These are phyloP conservation scores for Penicillium sp. DNA, from an alignment of 2,329 filamentous ascomycete genomes.

Conservation along the genomic window DNA sequence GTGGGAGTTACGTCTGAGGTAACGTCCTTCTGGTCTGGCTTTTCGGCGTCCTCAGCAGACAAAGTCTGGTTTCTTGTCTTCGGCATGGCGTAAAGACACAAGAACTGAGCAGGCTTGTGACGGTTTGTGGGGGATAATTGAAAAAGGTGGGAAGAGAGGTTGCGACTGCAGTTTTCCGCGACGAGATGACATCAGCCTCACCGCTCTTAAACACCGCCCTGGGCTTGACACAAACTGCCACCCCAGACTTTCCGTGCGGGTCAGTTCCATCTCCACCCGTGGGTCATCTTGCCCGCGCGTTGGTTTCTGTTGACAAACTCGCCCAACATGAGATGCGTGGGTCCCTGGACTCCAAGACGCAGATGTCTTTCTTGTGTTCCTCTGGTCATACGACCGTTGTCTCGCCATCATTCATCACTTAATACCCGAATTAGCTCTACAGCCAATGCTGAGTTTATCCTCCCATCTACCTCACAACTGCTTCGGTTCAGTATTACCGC, in stretches of 20 bases:
- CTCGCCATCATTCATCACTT: background rate
- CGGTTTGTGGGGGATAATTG: background rate
- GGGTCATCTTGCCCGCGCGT: constrained; percentile 12
- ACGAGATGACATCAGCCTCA: constrained; percentile 15
- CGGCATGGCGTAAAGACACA: constrained; percentile 14
- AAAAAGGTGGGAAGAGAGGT: background rate
- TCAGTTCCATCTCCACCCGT: constrained; percentile 27
- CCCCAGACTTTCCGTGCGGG: constrained; percentile 17
- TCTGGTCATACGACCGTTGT: background rate
- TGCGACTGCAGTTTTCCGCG: constrained; percentile 12
- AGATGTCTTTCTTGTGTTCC: constrained; percentile 2
- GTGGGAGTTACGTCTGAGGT: constrained; percentile 7
- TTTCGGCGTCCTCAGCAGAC: constrained; percentile 10
- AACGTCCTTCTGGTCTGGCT: constrained; percentile 11
- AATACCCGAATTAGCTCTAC: background rate
- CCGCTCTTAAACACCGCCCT: constrained; percentile 18
- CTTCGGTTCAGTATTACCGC: background rate
- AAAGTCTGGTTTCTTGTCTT: constrained; percentile 16
- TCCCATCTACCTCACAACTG: constrained; percentile 1
- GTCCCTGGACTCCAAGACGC: background rate
- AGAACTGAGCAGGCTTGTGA: background rate
- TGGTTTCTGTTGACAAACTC: background rate
- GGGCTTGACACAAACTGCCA: constrained; percentile 11
- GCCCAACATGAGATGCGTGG: constrained; percentile 10
- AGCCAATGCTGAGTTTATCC: background rate